Evolutionary conservation across 1,284 basidiomycete genomes (phyloP), one percentile per base, ranked within the genome.

Genomic region (Ustilago hordei): DNA sequence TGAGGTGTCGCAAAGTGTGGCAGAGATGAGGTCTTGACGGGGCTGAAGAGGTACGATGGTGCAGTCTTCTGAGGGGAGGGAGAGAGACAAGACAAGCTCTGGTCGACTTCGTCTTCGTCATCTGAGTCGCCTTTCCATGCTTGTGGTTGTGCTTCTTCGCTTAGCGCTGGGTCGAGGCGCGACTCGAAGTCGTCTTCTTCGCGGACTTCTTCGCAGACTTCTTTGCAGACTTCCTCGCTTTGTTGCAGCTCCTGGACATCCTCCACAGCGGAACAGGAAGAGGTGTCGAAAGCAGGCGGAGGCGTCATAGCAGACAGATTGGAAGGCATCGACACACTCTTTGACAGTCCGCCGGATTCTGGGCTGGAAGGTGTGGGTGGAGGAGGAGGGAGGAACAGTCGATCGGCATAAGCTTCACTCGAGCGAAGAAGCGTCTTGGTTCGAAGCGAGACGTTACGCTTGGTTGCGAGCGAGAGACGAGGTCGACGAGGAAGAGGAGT

Each of bases 91-190:
- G 69, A 71, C 23, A 78, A 59, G 39, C 75, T 78, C 19, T 73
- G 63, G 50, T 78, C 75, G 15, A 78, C 71, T 65, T 74, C 70
- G 45, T 74, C 75, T 43, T 78, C 75, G 43, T 78, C 75, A 0
- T 77, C 71, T 2, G 71, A 69, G 7, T 50, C 50, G 43, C 63
- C 69, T 28, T 56, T 61, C 62, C 70, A 73, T 12, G 47, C 19
- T 32, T 66, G 57, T 3, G 28, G 56, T 32, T 56, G 53, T 23
- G 60, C 60, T 48, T 64, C 71, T 23, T 63, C 53, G 41, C 48
- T 58, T 3, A 60, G 39, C 7, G 63, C 62, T 19, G 65, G 71
- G 56, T 73, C 70, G 31, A 61, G 70, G 35, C 41, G 54, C 23
- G 64, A 41, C 17, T 68, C 65, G 31, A 73, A 68, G 36, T 65